These are phyloP conservation scores for Xylaria palmicola DNA, from an alignment of 495 filamentous ascomycete species.

Conservation along the genomic window DNA sequence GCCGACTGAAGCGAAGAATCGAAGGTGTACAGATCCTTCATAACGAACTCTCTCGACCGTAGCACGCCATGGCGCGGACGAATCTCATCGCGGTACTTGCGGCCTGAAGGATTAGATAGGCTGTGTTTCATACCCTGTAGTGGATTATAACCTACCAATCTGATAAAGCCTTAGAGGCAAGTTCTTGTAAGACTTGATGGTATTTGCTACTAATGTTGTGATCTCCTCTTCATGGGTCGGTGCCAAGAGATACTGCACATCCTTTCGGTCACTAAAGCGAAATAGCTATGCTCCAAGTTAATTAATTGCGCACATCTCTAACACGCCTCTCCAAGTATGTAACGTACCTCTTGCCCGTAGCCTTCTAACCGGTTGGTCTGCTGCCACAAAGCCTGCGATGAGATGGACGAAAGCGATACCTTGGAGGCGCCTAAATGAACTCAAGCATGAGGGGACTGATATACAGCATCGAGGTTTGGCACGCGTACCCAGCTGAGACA, in stretches of 20 bases:
- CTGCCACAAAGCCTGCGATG: constrained; percentile 81
- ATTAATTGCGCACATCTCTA: not conserved
- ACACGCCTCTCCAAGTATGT: not conserved
- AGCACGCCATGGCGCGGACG: constrained; percentile 86
- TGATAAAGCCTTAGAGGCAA: constrained; percentile 89
- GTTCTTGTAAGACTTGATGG: constrained; percentile 81
- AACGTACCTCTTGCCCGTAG: constrained; percentile 62
- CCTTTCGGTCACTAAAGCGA: constrained; percentile 74
- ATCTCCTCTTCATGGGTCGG: constrained; percentile 98
- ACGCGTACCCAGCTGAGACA: constrained; percentile 68
- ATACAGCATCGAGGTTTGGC: not conserved
- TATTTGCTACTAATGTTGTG: constrained; percentile 69
- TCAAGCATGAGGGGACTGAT: not conserved
- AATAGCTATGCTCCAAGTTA: constrained; percentile 60
- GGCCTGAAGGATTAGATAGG: constrained; percentile 50
- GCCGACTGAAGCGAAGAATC: constrained; percentile 66
- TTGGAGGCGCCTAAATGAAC: constrained; percentile 71
- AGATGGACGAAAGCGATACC: constrained; percentile 82
- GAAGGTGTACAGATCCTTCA: constrained; percentile 99
- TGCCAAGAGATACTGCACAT: constrained; percentile 71
- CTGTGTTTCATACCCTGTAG: not conserved
- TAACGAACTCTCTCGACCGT: constrained; percentile 88
- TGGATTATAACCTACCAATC: constrained; percentile 59
- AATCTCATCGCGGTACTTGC: constrained; percentile 92
- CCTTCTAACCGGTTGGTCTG: constrained; percentile 50